Evolutionary conservation across 768 basidiomycete genomes (phyloP), one percentile per base, ranked within the genome.

Genomic region (Dioszegia crocea): DNA sequence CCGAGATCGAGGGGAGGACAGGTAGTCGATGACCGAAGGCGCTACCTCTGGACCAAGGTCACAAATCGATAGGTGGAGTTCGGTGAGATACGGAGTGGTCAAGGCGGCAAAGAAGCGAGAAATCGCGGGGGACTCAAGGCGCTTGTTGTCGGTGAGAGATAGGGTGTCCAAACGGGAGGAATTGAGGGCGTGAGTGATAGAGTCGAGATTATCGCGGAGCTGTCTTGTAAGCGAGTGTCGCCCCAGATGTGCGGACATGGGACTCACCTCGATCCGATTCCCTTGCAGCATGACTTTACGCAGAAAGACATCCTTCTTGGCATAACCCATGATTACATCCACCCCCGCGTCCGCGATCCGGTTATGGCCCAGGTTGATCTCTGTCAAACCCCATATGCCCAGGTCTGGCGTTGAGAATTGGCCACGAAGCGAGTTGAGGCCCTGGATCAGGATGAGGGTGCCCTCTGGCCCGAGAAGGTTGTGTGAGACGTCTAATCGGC

Each of bases 401-500:
- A 33, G 1, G 11, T 57, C 60, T 5, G 62, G 52, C 1, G 61
- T 47, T 14, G 65, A 68, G 45, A 61, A 70, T n/a, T 64, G 41
- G 1, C 45, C n/a, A 26, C 71, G 64, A 2, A 67, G 41, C 5
- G 62, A 60, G 9, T 55, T 54, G 5, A 73, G 59, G 8, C 71
- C 71, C 29, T 59, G 58, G 48, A 70, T 54, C 9, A 73, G 66
- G 3, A 64, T 61, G 5, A 58, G 12, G 9, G 59, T 55, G 4
- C 71, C 71, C 4, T 60, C 52, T 1, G 64, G 40, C 5, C 64
- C 64, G 23, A 73, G 66, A 14, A 70, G 66, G 45, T 73, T 73
- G 59, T 73, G 71, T 1, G 71, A 73, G 51, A 73, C 55, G 49
- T 73, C 68, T 1, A 73, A 21, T 0, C 71, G 66, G 21, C 54